These are phyloP conservation scores for Closterium sp. DNA, from an alignment of 139 green algal species.

Conservation along the genomic window DNA sequence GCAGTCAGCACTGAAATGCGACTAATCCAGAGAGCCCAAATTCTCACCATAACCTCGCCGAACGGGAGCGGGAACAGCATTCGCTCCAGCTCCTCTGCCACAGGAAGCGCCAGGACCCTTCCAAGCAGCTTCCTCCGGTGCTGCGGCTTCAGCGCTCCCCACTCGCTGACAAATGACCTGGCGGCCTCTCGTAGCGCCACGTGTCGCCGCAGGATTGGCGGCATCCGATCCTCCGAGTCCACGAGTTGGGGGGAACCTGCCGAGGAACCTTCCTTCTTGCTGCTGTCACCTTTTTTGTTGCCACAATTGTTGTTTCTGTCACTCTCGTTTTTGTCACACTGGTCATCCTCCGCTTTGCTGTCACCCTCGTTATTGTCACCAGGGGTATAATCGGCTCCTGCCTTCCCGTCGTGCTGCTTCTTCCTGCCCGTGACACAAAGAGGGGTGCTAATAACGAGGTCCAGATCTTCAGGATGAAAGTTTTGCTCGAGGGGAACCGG, in stretches of 20 bases:
- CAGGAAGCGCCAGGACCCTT: not conserved
- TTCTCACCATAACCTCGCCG: not conserved
- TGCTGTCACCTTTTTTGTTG: too few species aligned
- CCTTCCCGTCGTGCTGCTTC: too few species aligned
- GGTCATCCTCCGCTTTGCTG: too few species aligned
- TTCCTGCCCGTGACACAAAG: not conserved
- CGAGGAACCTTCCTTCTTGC: not conserved
- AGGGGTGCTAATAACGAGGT: not conserved
- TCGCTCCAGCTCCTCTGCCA: conserved; percentile 20
- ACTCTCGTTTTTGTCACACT: too few species aligned
- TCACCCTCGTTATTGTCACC: too few species aligned
- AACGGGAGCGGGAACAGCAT: conserved; percentile 2
- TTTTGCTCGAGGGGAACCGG: not conserved
- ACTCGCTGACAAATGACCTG: conserved; percentile 18
- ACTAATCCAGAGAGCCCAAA: too few species aligned
- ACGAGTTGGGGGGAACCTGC: not conserved
- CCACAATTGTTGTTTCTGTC: too few species aligned
- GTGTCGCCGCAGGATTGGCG: not conserved
- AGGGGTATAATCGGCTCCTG: too few species aligned
- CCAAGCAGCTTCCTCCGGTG: conserved; percentile 26
- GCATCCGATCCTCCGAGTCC: not conserved
- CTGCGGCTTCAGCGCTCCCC: conserved; percentile 16
- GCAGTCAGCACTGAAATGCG: not conserved
- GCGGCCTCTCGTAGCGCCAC: conserved; percentile 6
- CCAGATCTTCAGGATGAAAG: not conserved